These are phyloP conservation scores for Fusarium citri DNA, from an alignment of 2,329 filamentous ascomycete species.

Conservation along the genomic window DNA sequence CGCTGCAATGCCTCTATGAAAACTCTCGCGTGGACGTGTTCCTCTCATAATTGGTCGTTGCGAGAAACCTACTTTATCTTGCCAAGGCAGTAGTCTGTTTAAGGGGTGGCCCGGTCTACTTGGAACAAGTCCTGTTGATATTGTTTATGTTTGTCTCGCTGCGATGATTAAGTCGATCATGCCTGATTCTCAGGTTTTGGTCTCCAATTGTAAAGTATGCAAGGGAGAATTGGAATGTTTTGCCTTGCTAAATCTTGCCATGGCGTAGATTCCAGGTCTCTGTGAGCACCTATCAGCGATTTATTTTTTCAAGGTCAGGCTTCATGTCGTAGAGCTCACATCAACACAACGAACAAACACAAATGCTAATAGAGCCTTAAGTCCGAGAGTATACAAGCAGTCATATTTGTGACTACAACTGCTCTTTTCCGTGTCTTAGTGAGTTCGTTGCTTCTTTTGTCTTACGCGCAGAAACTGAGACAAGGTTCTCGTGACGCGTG, in stretches of 20 bases:
- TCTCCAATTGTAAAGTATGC: background rate
- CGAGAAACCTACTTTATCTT: background rate
- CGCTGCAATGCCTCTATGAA: background rate
- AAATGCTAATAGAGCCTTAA: too few relatives aligned
- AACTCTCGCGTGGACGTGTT: background rate
- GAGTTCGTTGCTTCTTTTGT: background rate
- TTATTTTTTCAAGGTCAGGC: too few relatives aligned
- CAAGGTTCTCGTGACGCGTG: background rate
- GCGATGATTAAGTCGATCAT: accelerated
- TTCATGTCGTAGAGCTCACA: too few relatives aligned
- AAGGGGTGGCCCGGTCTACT: background rate
- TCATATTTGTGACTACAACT: background rate
- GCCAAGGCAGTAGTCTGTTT: accelerated
- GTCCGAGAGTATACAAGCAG: too few relatives aligned
- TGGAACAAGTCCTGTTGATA: background rate
- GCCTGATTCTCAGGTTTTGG: accelerated
- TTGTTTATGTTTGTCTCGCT: background rate
- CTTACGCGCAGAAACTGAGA: background rate
- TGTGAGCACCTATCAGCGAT: too few relatives aligned
- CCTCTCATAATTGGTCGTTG: background rate
- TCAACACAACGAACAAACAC: too few relatives aligned
- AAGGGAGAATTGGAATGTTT: background rate
- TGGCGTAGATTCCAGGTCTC: background rate
- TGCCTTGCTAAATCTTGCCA: background rate
- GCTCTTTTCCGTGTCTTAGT: background rate